These are phyloP conservation scores for Aureobasidium namibiae DNA, from an alignment of 2,329 filamentous ascomycete species.

Conservation along the genomic window DNA sequence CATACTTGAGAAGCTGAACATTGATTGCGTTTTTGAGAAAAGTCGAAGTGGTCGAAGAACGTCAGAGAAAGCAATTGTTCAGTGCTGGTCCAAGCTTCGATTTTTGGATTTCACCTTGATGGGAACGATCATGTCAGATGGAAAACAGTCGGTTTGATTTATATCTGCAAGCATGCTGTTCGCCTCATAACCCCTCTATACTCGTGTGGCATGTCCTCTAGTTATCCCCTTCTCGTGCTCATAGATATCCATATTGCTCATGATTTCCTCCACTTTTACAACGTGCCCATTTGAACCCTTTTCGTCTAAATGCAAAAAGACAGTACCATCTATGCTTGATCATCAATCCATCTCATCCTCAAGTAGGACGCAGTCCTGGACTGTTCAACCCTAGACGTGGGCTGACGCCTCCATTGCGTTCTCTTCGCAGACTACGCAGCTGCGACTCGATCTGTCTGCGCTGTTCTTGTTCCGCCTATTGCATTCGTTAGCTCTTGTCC, in stretches of 20 bases:
- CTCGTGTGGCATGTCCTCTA: not conserved
- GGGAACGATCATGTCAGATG: not conserved
- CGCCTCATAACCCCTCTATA: not conserved
- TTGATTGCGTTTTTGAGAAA: not conserved
- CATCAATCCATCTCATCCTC: not conserved
- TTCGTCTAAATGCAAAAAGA: not conserved
- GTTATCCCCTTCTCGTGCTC: not conserved
- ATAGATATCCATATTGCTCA: slow-evolving; percentile 4
- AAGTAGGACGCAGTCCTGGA: slow-evolving; percentile 1
- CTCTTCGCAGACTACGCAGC: slow-evolving; percentile 11
- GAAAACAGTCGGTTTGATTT: not conserved
- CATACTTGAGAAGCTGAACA: not conserved
- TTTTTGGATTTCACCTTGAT: not conserved
- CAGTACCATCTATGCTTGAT: not conserved
- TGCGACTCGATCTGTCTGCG: slow-evolving; percentile 14
- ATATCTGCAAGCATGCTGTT: not conserved
- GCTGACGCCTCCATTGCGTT: slow-evolving; percentile 8
- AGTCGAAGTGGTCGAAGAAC: not conserved
- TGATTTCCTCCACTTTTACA: not conserved
- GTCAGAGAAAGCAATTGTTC: not conserved
- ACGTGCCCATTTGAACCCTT: not conserved
- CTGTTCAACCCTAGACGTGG: slow-evolving; percentile 4
- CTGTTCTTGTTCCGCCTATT: slow-evolving; percentile 63
- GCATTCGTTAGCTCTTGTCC: slow-evolving; percentile 18
- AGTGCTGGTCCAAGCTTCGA: not conserved